Evolutionary conservation across 176 grass and related monocot species (phyloP).

Genomic region (Urochloa ruziziensis): DNA sequence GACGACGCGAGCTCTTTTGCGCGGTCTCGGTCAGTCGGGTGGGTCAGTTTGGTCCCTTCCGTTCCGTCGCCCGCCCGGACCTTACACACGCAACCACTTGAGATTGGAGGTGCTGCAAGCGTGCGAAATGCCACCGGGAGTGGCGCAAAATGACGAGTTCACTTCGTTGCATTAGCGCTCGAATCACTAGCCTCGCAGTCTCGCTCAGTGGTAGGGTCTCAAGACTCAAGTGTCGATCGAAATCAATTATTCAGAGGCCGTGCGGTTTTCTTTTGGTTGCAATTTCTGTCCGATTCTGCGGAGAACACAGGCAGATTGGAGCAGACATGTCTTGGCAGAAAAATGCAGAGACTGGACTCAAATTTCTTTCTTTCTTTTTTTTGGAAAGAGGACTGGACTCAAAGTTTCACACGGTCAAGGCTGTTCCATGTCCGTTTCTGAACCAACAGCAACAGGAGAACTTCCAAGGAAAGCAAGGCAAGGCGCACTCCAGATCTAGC

Average conservation of each 20-base stretch:
- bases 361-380: no score
- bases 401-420: not conserved
- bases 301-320: not conserved
- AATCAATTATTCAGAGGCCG: not conserved
- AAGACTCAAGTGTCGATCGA: not conserved
- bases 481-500: not conserved
- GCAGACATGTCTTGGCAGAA: not conserved
- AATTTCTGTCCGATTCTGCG: not conserved
- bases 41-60: not conserved
- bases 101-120: not conserved
- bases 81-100: not conserved
- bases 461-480: constrained; percentile 35
- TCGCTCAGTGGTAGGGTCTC: not conserved
- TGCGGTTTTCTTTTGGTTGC: not conserved
- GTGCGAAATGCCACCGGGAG: not conserved
- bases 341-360: not conserved
- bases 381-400: not conserved
- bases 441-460: not conserved
- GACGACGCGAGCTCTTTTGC: not conserved
- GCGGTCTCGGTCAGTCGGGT: not conserved
- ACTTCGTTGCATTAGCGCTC: not conserved
- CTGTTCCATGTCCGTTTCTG: not conserved
- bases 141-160: not conserved
- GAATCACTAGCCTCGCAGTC: not conserved
- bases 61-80: not conserved